phyloP scores from a whole-genome alignment of 805 yeast genomes.

The Monosporozyma yasuniensis region DNA sequence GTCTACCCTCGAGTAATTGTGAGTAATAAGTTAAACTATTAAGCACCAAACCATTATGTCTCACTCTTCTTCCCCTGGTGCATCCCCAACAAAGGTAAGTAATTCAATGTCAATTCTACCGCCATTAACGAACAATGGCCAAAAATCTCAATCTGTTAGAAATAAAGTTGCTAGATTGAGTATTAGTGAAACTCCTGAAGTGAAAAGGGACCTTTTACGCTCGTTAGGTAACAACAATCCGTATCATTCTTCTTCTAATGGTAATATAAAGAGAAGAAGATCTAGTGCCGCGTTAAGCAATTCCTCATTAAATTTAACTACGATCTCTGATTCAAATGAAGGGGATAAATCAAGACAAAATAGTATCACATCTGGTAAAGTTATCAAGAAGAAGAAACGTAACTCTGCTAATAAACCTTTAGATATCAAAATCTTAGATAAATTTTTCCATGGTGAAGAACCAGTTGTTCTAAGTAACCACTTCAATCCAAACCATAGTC shows the following conservation, averaged over 20 bases:
- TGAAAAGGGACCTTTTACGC: slow-evolving; percentile 10
- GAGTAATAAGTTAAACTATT: neutral
- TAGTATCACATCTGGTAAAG: slow-evolving; percentile 6
- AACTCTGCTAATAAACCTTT: slow-evolving; percentile 15
- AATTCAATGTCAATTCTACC: neutral
- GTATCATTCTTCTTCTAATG: slow-evolving; percentile 1
- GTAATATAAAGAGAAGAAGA: slow-evolving; percentile 18
- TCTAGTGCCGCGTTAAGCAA: slow-evolving; percentile 16
- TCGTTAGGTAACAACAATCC: slow-evolving; percentile 6
- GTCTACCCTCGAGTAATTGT: neutral
- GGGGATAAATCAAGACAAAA: slow-evolving; percentile 6
- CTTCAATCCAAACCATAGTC: neutral
- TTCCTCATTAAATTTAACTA: neutral
- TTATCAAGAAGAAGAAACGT: slow-evolving; percentile 28
- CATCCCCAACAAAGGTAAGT: slow-evolving; percentile 8
- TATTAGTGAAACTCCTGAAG: slow-evolving; percentile 14
- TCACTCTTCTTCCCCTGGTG: slow-evolving; percentile 7
- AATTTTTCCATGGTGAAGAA: slow-evolving; percentile 3
- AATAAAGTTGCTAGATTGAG: slow-evolving; percentile 22
- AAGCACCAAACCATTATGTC: neutral
- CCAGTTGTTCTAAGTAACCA: neutral
- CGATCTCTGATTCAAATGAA: neutral
- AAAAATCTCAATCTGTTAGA: slow-evolving; percentile 6
- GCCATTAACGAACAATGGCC: neutral
- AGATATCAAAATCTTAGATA: slow-evolving; percentile 31